Base-by-base conservation (phyloP, 179 eudicot species). In the Amaranthus tricolor region DNA sequence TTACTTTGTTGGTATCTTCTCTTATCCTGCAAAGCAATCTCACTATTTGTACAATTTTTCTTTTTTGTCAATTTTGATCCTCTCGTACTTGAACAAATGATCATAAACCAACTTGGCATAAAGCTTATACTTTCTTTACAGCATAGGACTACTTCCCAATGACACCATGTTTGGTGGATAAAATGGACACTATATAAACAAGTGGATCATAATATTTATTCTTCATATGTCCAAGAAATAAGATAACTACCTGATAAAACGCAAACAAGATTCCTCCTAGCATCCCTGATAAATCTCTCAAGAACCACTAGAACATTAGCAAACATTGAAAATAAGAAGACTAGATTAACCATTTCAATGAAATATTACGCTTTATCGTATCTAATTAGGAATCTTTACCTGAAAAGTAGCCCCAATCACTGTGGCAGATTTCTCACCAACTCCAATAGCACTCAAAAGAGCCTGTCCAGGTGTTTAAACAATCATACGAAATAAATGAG, bases 281-380 rank as follows among this genome's bases (percentile, higher is more conserved):
- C 99, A 96, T 96, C 86, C 98, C 99, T 13, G 97, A 87, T 69
- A 96, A 85, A 89, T 96, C 99, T 83, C 99, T 89, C 88, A 96
- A 78, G 85, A 96, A 96, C 99, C 99, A 96, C 99, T 95, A 84
- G 59, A 53, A 80, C 57, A 61, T 44, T 72, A 72, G 71, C 62
- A 58, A 79, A 43, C 31, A 21, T 20, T 45, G 31, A 45, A 9
- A 58, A 50, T 50, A 58, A 71, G 16, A 65, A 71, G n/a, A 12
- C 62, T 20, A 9, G 10, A 7, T 5, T n/a, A 7, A 58, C 17
- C 5, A 59, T 15, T 56, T 16, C 9, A 68, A 20, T 48, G 54
- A 68, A 31, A 70, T 56, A 64, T 6, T n/a, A 56, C 10, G 24
- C 59, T 52, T 68, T n/a, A 53, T 17, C 7, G 49, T 15, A 49